A percentile compares a stretch with the other conserved stretches of the same genome.
These are phyloP conservation scores for Cymbopogon flexuosus DNA, from an alignment of 202 grass and related monocot species.

Conservation along the genomic window DNA sequence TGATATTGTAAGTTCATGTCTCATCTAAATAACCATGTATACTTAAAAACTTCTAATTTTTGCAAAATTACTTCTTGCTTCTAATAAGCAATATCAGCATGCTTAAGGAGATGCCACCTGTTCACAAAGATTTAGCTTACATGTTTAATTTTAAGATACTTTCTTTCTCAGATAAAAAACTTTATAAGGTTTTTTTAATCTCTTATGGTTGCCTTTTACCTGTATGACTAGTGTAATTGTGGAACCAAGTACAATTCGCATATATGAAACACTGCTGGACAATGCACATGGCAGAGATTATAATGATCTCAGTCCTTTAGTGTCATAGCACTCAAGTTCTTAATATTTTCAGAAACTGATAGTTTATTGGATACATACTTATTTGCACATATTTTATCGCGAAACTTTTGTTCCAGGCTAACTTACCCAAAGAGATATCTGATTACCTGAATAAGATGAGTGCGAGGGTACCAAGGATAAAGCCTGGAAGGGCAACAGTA, in stretches of 20 bases:
- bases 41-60: background rate
- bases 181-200: background rate
- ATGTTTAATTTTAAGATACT: background rate
- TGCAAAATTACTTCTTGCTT: background rate
- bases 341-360: background rate
- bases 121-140: background rate
- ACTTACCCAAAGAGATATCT: constrained; percentile 92
- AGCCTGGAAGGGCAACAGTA: constrained; percentile 87
- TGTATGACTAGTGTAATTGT: constrained; percentile 8
- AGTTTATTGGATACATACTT: background rate
- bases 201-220: background rate
- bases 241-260: constrained; percentile 11
- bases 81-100: no score
- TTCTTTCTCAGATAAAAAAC: background rate
- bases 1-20: constrained; percentile 86
- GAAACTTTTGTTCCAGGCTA: constrained; percentile 49
- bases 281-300: constrained; percentile 9
- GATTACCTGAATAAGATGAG: constrained; percentile 98
- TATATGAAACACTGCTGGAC: background rate
- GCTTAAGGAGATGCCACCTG: background rate
- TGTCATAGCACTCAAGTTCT: constrained; percentile 4
- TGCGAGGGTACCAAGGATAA: constrained; percentile 83
- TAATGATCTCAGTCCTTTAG: background rate
- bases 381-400: constrained; percentile 14
- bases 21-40: constrained; percentile 10